These are phyloP conservation scores for Paramecium bursaria DNA, from an alignment of 73 alveolate species.

Conservation along the genomic window DNA sequence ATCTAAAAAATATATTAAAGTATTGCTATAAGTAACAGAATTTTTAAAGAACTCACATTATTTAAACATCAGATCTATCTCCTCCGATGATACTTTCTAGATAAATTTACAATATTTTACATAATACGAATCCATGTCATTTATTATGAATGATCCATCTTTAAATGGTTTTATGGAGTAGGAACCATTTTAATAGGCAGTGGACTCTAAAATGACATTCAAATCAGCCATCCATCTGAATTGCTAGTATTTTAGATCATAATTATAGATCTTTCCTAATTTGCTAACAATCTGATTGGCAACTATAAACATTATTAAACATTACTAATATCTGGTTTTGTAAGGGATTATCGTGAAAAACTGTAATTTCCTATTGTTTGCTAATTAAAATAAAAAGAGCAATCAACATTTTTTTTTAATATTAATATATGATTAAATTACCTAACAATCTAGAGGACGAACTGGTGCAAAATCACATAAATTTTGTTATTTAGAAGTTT, in stretches of 20 bases:
- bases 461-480: too few relatives aligned
- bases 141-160: constrained; percentile 31
- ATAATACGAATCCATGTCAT: constrained; percentile 14
- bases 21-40: not conserved
- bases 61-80: constrained; percentile 12
- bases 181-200: constrained; percentile 27
- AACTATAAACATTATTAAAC: not conserved
- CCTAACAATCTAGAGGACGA: not conserved
- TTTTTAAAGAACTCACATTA: constrained; percentile 1
- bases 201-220: constrained; percentile 1
- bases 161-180: constrained; percentile 20
- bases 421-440: not conserved
- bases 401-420: not conserved
- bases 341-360: not conserved
- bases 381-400: not conserved
- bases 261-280: not conserved
- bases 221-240: constrained; percentile 3
- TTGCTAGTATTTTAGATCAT: constrained; percentile 10
- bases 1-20: constrained; percentile 47
- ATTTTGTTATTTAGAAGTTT: too few relatives aligned
- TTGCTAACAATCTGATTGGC: constrained; percentile 21
- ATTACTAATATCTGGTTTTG: not conserved
- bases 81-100: constrained; percentile 24
- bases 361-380: not conserved
- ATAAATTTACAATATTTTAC: not conserved